These are phyloP conservation scores for Nakazawaea ernobii DNA, from an alignment of 805 yeast genomes.

Conservation along the genomic window DNA sequence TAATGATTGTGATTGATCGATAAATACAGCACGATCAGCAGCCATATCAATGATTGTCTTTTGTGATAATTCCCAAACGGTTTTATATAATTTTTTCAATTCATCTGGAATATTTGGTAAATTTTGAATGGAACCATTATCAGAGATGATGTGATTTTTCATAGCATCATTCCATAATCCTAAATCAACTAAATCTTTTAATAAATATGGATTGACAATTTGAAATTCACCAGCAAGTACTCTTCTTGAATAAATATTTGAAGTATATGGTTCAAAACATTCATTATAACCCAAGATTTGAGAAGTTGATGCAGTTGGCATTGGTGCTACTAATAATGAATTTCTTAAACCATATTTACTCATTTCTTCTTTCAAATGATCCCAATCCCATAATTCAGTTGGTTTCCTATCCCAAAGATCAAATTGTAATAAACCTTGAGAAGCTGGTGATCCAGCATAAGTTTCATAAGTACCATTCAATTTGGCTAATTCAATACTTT, in stretches of 20 bases:
- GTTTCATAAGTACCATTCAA: constrained; percentile 64
- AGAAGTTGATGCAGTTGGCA: constrained; percentile 98
- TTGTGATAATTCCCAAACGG: constrained; percentile 96
- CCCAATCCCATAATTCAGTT: constrained; percentile 86
- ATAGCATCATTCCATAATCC: constrained; percentile 80
- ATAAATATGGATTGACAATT: constrained; percentile 80
- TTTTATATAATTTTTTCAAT: constrained; percentile 74
- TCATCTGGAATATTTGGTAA: constrained; percentile 71
- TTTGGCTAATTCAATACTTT: constrained; percentile 76
- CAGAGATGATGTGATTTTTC: constrained; percentile 69
- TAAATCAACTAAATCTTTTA: constrained; percentile 74
- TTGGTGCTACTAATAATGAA: constrained; percentile 85
- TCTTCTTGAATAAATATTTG: constrained; percentile 86
- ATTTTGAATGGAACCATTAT: constrained; percentile 81
- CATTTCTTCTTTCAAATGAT: constrained; percentile 52
- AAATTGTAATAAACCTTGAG: constrained; percentile 77
- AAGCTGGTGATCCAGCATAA: constrained; percentile 84
- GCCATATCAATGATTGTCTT: constrained; percentile 82
- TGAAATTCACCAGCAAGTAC: constrained; percentile 93
- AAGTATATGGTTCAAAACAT: constrained; percentile 94
- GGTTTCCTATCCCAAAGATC: constrained; percentile 86
- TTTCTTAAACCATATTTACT: constrained; percentile 70
- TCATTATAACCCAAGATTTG: constrained; percentile 92
- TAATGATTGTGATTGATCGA: constrained; percentile 90
- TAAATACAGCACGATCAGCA: constrained; percentile 65